A percentile compares a stretch with the other conserved stretches of the same genome.
Evolutionary conservation across 768 basidiomycete genomes (phyloP).

Genomic region (Panellus pusillus): DNA sequence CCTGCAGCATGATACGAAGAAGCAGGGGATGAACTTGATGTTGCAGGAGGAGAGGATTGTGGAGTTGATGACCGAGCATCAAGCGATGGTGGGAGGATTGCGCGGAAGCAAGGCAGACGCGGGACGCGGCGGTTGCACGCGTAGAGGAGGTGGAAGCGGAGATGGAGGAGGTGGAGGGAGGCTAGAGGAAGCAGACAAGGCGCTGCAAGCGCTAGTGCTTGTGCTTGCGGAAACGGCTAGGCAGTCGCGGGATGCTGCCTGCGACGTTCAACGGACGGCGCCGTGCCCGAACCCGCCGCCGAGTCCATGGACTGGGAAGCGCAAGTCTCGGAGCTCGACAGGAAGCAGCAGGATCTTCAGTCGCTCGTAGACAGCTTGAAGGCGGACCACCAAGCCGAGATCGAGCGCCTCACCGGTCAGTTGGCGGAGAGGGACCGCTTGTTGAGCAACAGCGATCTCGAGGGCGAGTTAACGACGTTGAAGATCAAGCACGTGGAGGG

Average conservation of each 20-base stretch:
- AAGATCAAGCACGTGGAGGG: constrained; percentile 36
- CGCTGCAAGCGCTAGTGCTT: constrained; percentile 38
- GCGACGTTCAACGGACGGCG: constrained; percentile 12
- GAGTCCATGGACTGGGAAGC: constrained; percentile 14
- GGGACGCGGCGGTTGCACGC: constrained; percentile 59
- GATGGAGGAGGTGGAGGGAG: constrained; percentile 41
- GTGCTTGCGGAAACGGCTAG: constrained; percentile 38
- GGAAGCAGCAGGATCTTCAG: constrained; percentile 14
- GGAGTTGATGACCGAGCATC: constrained; percentile 72
- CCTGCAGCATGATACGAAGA: constrained; percentile 76
- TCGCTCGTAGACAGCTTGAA: constrained; percentile 18
- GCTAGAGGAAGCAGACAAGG: constrained; percentile 31
- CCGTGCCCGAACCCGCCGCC: not conserved
- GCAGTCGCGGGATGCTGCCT: constrained; percentile 29
- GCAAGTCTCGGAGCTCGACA: constrained; percentile 16
- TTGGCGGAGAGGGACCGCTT: constrained; percentile 28
- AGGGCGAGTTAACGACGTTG: constrained; percentile 31
- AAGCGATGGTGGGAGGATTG: constrained; percentile 88
- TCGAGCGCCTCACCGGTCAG: constrained; percentile 29
- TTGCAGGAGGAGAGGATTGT: constrained; percentile 72
- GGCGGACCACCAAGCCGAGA: constrained; percentile 25
- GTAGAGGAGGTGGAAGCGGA: constrained; percentile 66
- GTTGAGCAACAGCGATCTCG: constrained; percentile 23
- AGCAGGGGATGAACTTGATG: constrained; percentile 71
- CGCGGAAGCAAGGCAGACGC: constrained; percentile 69